phyloP scores from a whole-genome alignment of 2,329 filamentous ascomycete species.

The Aspergillus unguis region DNA sequence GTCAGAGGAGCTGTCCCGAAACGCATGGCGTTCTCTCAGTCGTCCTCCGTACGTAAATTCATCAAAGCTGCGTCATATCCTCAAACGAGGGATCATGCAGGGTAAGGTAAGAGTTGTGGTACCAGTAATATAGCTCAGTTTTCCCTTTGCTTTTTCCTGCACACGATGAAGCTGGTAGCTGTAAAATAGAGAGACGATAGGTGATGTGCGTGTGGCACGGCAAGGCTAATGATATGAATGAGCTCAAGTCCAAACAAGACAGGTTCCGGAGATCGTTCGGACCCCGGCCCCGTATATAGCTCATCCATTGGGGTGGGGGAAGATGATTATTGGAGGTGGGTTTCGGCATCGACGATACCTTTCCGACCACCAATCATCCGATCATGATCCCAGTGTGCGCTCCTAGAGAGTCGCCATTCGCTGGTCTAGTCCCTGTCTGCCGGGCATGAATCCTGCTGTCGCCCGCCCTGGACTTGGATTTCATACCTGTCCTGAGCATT shows the following conservation, averaged over 20 bases:
- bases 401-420: slow-evolving; percentile 9
- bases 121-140: not conserved
- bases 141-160: slow-evolving; percentile 4
- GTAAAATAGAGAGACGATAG: not conserved
- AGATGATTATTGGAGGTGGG: slow-evolving; percentile 5
- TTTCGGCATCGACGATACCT: slow-evolving; percentile 11
- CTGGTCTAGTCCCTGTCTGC: slow-evolving; percentile 4
- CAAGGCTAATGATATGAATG: not conserved
- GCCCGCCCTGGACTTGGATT: slow-evolving; percentile 8
- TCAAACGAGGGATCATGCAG: slow-evolving; percentile 7
- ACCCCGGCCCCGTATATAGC: slow-evolving; percentile 5
- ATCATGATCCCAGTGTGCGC: slow-evolving; percentile 10
- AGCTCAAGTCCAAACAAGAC: not conserved
- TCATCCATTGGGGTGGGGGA: not conserved
- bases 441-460: slow-evolving; percentile 7
- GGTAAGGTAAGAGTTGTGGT: not conserved
- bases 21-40: not conserved
- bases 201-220: not conserved
- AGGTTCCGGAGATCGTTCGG: slow-evolving; percentile 1
- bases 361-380: slow-evolving; percentile 12
- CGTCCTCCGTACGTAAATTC: not conserved
- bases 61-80: not conserved
- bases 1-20: not conserved
- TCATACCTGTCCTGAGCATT: slow-evolving; percentile 7
- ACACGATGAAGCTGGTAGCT: not conserved